Evolutionary conservation across 768 basidiomycete genomes (phyloP), one percentile per base, ranked within the genome.

Genomic region (Calocybe indica): DNA sequence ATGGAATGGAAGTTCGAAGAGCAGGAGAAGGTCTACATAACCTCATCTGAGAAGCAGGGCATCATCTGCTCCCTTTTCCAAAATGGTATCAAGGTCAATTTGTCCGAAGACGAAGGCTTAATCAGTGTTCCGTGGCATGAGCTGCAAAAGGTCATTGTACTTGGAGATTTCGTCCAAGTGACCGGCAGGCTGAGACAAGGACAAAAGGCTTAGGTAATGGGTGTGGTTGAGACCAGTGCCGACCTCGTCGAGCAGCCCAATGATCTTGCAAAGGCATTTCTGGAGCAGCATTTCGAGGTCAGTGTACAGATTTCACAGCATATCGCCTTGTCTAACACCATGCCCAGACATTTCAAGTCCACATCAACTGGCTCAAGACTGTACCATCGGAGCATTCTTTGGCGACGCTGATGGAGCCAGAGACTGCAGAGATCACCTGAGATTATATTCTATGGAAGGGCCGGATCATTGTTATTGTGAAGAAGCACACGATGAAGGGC

Each of bases 1-100:
- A 14, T 34, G 22, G 43, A 44, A 35, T 44, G 43, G 43, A 44
- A 44, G 36, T 44, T 44, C 32, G n/a, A 7, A 13, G 43, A 44
- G 36, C 31, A 34, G 32, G 43, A 44, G 36, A 15, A n/a, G 35
- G n/a, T 45, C 13, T 14, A n/a, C n/a, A 15, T 45, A 29, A 30
- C 13, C n/a, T 36, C 44, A 36, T 45, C 33, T 8, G 8, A 34
- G 11, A 46, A 46, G 36, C 5, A n/a, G 22, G 45, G 45, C 13
- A 31, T 46, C 7, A 12, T 46, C 10, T 15, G 31, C 37, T 12
- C 22, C 13, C 22, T 38, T 11, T 11, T 12, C 11, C 2, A 22
- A 22, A 22, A 22, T 4, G 22, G 22, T 4, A 4, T 22, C 22
- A 4, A 22, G 22, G 22, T 22, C 22, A 22, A 22, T 22, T 22